These are phyloP conservation scores for Cucurbitaria berberidis DNA, from an alignment of 2,329 filamentous ascomycete species.

Conservation along the genomic window DNA sequence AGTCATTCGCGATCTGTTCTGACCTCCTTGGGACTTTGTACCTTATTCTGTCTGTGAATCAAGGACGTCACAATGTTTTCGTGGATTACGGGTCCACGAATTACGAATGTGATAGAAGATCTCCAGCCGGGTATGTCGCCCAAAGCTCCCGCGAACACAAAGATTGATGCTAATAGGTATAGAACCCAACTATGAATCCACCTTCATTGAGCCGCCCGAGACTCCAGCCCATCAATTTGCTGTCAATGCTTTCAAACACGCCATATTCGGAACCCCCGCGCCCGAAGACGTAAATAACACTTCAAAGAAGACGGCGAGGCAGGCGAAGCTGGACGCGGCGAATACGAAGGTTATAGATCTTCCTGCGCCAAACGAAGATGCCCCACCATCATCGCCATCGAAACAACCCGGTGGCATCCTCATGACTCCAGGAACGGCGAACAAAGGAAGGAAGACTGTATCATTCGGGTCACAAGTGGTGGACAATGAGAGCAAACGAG, in stretches of 20 bases:
- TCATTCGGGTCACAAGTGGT: conserved; percentile 64
- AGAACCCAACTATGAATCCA: conserved; percentile 48
- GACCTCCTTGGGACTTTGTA: not conserved
- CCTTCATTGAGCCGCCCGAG: conserved; percentile 62
- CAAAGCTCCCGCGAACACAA: not conserved
- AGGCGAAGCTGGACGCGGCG: conserved; percentile 33
- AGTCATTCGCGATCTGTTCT: not conserved
- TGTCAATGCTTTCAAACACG: conserved; percentile 69
- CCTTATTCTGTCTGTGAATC: not conserved
- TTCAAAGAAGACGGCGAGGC: conserved; percentile 33
- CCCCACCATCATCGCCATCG: conserved; percentile 54
- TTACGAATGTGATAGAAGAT: conserved; percentile 47
- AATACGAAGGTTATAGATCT: conserved; percentile 29
- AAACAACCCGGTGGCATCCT: conserved; percentile 66
- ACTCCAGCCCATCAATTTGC: conserved; percentile 72
- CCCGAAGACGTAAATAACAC: conserved; percentile 51
- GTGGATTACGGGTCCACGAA: conserved; percentile 49
- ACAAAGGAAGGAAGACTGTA: conserved; percentile 64
- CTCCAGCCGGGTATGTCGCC: conserved; percentile 37
- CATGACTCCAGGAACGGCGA: conserved; percentile 66
- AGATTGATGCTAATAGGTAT: conserved; percentile 15
- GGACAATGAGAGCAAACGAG: conserved; percentile 61
- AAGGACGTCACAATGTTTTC: conserved; percentile 40
- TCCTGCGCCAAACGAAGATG: conserved; percentile 28
- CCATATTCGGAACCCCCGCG: conserved; percentile 68